These are phyloP conservation scores for Alternaria gansuensis DNA, from an alignment of 2,329 filamentous ascomycete species.

Conservation along the genomic window DNA sequence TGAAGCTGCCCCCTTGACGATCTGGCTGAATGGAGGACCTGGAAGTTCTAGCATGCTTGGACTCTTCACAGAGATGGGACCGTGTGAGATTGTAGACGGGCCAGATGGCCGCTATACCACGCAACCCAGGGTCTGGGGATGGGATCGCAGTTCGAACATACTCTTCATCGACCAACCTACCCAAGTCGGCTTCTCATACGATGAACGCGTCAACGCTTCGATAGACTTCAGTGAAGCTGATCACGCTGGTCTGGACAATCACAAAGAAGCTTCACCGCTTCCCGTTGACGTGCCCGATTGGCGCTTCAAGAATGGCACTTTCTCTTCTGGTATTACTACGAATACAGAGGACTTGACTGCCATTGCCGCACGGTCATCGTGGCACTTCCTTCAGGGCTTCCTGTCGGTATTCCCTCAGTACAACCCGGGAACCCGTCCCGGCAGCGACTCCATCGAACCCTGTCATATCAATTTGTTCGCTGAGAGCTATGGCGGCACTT, in stretches of 20 bases:
- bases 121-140: conserved; percentile 68
- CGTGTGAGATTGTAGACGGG: conserved; percentile 55
- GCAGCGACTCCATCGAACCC: conserved; percentile 50
- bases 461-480: conserved; percentile 72
- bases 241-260: conserved; percentile 4
- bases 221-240: conserved; percentile 26
- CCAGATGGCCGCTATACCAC: conserved; percentile 62
- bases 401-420: conserved; percentile 67
- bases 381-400: conserved; percentile 72
- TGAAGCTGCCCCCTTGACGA: conserved; percentile 62
- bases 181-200: conserved; percentile 74
- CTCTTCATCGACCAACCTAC: conserved; percentile 71
- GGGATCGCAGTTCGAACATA: conserved; percentile 69
- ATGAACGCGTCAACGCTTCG: conserved; percentile 65
- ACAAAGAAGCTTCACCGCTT: conserved; percentile 39
- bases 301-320: conserved; percentile 69
- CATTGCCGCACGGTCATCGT: conserved; percentile 66
- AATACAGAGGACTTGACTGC: conserved; percentile 65
- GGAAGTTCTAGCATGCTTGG: conserved; percentile 72
- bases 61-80: conserved; percentile 68
- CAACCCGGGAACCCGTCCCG: conserved; percentile 58
- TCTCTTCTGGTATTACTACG: conserved; percentile 63
- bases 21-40: conserved; percentile 73
- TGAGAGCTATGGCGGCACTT: conserved; percentile 75
- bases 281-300: conserved; percentile 51